Base-by-base conservation (phyloP, 129 eudicot species). In the Escallonia herrerae region DNA sequence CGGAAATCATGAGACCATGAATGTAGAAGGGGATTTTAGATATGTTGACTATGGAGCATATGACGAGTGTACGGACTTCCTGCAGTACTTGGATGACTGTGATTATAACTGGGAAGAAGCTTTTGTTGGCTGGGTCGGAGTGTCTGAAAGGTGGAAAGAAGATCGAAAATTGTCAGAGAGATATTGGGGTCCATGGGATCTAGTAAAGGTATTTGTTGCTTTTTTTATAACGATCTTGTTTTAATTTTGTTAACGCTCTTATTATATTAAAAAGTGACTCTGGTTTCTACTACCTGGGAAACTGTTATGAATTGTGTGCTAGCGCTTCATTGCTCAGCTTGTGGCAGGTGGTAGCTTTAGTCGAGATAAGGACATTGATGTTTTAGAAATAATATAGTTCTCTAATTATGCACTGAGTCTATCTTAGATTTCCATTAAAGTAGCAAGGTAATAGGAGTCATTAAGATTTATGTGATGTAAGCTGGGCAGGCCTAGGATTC, bases 1-100 rank as follows among this genome's bases (percentile, higher is more conserved):
- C 61, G 98, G 98, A 64, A 91, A 91, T 73, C 98, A 91, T 72
- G 96, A 87, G 70, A 88, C 98, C 51, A 85, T 91, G 87, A 93
- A 93, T 63, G 90, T 93, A 41, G 96, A 89, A 80, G 99, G 99
- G 67, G 99, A 93, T 73, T 93, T 77, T 66, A 77, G 99, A 71
- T 93, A 79, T 65, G 99, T 93, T 70, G 91, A 93, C 74, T 77
- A 84, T n/a, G 90, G 91, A 8, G 96, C 81, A 46, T 89, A 83
- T 67, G 96, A 86, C 43, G 99, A 93, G 83, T 93, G 96, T 64
- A 63, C 80, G n/a, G 89, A 79, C 81, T 93, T 93, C 70, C 81
- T 93, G 57, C 95, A 89, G 59, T 83, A 93, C 83, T 56, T 89
- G 69, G 77, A 81, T 65, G 86, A 83, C 41, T 81, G 95, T 64